Conservation (phyloP, 495 filamentous ascomycete species). For the Tuber borchii region DNA sequence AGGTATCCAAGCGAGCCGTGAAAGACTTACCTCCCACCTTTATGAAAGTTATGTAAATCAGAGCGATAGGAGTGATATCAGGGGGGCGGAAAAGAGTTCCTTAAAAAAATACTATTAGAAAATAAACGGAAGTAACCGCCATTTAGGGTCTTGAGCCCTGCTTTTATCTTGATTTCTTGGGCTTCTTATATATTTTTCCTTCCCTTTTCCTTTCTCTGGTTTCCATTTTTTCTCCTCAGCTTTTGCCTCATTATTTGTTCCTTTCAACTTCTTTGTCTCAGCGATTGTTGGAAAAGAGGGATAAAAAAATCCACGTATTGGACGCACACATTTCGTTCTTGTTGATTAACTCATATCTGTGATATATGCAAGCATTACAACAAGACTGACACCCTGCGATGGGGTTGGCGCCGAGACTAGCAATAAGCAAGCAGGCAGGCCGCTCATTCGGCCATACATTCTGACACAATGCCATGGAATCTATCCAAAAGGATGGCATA, state of each 20-base stretch:
- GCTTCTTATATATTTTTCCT: not conserved
- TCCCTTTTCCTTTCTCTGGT: not conserved
- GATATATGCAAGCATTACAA: not conserved
- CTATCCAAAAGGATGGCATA: not conserved
- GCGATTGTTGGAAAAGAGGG: not conserved
- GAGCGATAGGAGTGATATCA: not conserved
- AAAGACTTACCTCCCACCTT: not conserved
- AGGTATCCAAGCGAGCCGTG: constrained; percentile 2
- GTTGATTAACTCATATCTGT: not conserved
- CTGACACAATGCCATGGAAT: not conserved
- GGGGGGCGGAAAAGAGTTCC: not conserved
- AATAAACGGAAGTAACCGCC: not conserved
- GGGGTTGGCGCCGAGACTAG: not conserved
- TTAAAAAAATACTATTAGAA: not conserved
- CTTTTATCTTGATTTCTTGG: not conserved
- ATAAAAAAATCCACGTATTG: not conserved
- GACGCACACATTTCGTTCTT: not conserved
- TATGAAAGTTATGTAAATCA: not conserved
- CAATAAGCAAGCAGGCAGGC: not conserved
- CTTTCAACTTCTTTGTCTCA: not conserved
- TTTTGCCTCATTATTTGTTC: not conserved
- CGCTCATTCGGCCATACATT: not conserved
- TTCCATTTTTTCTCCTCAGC: not conserved
- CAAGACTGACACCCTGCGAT: not conserved
- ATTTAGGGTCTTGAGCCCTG: not conserved